Base-by-base conservation (phyloP, 2,329 filamentous ascomycete species). In the Metarhizium rileyi region DNA sequence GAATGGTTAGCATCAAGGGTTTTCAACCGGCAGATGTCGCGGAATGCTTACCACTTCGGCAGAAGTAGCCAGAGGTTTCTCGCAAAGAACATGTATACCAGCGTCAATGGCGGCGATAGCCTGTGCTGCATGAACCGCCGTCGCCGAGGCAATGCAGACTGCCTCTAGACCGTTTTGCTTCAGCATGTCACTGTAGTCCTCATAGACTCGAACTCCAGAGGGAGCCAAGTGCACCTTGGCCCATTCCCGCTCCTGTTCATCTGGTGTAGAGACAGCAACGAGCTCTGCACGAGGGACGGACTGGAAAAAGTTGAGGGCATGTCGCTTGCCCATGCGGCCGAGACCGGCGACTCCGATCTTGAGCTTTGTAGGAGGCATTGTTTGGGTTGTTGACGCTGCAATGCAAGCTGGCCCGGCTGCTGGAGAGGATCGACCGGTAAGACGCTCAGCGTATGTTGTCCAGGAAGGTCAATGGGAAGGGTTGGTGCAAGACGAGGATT, bases 21-120 rank as follows among this genome's bases (percentile, higher is more conserved):
- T 23, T 9, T 4, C 36, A 23, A 22, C n/a, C 4, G 22, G n/a
- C 4, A 23, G 36, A 36, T n/a, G n/a, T 16, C 7, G 36, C 20
- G 6, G 30, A n/a, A 25, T 27, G 66, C 73, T 56, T 65, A 81
- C 78, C 47, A 80, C 67, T 55, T 80, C 75, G 9, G 80, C 68
- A 51, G 71, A 76, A 0, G 78, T 84, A 47, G 72, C 76, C 44
- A 80, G 59, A 3, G 77, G 78, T 67, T 81, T 81, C 66, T 81
- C 78, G 59, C 77, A 80, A 14, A 81, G 63, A 0, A 80, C 76
- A 56, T 81, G 78, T 57, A 74, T 71, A 45, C 73, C 70, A 4
- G 67, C 68, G 47, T 75, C 62, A 46, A 81, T 78, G 20, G 75
- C 76, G 54, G 73, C 70, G 57, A 78, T 76, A 4, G 77, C 70